Conservation (phyloP, 2,329 filamentous ascomycete genomes). For the Cordyceps javanica region DNA sequence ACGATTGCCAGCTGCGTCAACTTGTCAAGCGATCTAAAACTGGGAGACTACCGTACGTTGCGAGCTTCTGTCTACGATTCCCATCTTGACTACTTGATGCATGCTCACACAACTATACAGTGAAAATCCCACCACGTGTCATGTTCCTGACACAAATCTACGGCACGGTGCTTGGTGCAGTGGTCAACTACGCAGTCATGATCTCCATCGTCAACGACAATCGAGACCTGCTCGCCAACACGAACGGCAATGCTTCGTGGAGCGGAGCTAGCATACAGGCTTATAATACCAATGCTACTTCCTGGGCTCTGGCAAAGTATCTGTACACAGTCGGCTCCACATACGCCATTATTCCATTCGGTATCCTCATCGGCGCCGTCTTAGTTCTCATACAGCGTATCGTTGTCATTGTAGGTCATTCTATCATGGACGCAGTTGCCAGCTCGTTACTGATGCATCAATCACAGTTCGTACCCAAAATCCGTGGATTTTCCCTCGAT, state of each 20-base stretch:
- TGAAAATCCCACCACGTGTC: conserved; percentile 47
- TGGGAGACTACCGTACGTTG: conserved; percentile 50
- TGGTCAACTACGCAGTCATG: conserved; percentile 51
- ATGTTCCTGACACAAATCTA: conserved; percentile 54
- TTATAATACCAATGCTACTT: conserved; percentile 40
- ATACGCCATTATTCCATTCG: conserved; percentile 45
- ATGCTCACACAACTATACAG: conserved; percentile 24
- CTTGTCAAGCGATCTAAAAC: conserved; percentile 48
- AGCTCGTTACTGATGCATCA: background rate
- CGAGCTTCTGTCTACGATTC: accelerated
- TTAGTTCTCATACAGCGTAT: conserved; percentile 39
- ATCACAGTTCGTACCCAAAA: conserved; percentile 39
- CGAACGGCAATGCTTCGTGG: conserved; percentile 45
- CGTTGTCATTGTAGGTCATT: conserved; percentile 30
- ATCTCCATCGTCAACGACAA: conserved; percentile 44
- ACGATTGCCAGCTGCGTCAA: conserved; percentile 45
- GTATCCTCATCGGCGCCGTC: conserved; percentile 41
- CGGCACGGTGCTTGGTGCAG: conserved; percentile 47
- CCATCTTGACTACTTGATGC: background rate
- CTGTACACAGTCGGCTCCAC: conserved; percentile 40
- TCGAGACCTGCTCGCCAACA: conserved; percentile 38
- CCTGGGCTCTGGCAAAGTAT: conserved; percentile 47
- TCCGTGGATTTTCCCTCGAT: conserved; percentile 32
- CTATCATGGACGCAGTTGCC: too few relatives aligned
- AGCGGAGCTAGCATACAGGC: conserved; percentile 45